These are phyloP conservation scores for Dryadomyces sulphureus DNA, from an alignment of 2,329 filamentous ascomycete genomes.

Conservation along the genomic window DNA sequence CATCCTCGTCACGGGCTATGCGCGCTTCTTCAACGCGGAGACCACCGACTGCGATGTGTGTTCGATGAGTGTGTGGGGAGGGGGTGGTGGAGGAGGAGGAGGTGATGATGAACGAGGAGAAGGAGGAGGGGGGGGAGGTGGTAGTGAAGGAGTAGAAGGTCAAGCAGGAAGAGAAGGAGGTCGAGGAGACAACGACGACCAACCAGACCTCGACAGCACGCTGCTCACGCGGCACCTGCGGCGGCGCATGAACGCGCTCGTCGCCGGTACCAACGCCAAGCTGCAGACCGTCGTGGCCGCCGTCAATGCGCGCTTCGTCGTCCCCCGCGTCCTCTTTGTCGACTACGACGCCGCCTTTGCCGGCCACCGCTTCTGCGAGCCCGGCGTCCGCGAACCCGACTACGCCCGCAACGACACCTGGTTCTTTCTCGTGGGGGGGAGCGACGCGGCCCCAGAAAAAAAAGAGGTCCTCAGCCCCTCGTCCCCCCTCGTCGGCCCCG, in stretches of 20 bases:
- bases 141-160: too few relatives aligned
- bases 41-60: constrained; percentile 27
- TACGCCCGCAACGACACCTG: constrained; percentile 27
- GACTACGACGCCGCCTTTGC: constrained; percentile 28
- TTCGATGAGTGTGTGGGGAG: constrained; percentile 31
- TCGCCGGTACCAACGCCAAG: constrained; percentile 25
- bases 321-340: constrained; percentile 23
- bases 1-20: constrained; percentile 31
- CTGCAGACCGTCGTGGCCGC: constrained; percentile 19
- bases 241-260: constrained; percentile 27
- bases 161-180: too few relatives aligned
- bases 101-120: too few relatives aligned
- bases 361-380: constrained; percentile 26
- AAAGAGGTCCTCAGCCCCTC: constrained; percentile 8
- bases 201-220: constrained; percentile 5
- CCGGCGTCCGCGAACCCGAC: constrained; percentile 24
- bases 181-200: not conserved
- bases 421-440: constrained; percentile 32
- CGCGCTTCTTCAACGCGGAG: constrained; percentile 30
- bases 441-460: constrained; percentile 19
- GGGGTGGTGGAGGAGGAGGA: constrained; percentile 2
- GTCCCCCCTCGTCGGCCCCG: constrained; percentile 22
- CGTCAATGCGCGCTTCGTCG: constrained; percentile 22
- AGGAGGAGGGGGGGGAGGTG: too few relatives aligned
- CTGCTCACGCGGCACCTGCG: constrained; percentile 23